phyloP scores from a whole-genome alignment of 2,329 filamentous ascomycete genomes.

The Juglanconis oblonga region DNA sequence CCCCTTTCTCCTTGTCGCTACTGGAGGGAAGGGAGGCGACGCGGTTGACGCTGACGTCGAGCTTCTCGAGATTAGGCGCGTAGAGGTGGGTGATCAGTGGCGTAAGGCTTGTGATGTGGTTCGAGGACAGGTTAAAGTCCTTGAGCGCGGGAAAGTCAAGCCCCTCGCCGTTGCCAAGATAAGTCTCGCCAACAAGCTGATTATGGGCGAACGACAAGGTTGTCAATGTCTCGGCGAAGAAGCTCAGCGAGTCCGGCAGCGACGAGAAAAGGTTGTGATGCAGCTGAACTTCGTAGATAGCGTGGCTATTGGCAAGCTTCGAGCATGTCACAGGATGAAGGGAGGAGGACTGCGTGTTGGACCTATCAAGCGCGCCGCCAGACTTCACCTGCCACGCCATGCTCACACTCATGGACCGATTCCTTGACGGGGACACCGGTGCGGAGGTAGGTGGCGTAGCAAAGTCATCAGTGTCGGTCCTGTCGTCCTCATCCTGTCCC shows the following conservation, averaged over 20 bases:
- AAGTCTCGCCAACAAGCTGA: conserved; percentile 61
- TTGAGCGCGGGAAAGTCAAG: conserved; percentile 71
- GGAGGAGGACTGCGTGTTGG: conserved; percentile 61
- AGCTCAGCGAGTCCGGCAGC: conserved; percentile 68
- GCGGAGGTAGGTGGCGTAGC: conserved; percentile 56
- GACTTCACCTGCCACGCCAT: conserved; percentile 54
- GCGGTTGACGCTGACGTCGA: conserved; percentile 83
- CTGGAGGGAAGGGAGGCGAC: conserved; percentile 63
- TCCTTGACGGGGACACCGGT: conserved; percentile 46
- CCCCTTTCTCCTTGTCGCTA: conserved; percentile 18
- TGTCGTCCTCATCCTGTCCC: conserved; percentile 40
- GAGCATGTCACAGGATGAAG: conserved; percentile 57
- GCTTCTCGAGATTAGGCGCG: conserved; percentile 71
- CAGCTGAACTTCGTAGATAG: conserved; percentile 59
- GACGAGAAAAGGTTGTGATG: conserved; percentile 72
- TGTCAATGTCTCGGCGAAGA: conserved; percentile 68
- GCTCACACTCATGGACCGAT: conserved; percentile 44
- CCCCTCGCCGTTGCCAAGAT: conserved; percentile 53
- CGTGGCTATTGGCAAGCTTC: conserved; percentile 50
- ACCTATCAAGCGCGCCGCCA: conserved; percentile 67
- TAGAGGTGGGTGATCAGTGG: conserved; percentile 64
- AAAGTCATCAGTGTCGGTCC: conserved; percentile 54
- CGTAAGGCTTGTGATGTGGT: conserved; percentile 68
- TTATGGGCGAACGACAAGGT: conserved; percentile 75
- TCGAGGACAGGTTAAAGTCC: conserved; percentile 72